Evolutionary conservation across 257 asterid genomes (phyloP).

Genomic region (Voacanga thouarsii): DNA sequence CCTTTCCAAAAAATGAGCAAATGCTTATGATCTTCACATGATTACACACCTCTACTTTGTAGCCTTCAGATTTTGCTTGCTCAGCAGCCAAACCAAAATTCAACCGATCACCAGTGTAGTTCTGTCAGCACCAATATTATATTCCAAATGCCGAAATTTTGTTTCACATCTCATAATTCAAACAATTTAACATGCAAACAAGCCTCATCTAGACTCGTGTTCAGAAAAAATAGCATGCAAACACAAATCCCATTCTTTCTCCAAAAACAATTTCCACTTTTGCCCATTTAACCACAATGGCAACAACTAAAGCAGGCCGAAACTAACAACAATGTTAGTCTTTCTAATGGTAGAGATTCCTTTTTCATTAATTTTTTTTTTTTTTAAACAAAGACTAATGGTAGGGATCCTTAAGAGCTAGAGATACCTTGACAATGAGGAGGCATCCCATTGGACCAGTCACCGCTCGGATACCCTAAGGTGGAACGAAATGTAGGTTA

Average conservation of each 20-base stretch:
- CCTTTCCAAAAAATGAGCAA: not conserved
- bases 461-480: conserved; percentile 92
- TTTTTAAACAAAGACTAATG: no score
- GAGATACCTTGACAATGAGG: conserved; percentile 77
- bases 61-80: conserved; percentile 97
- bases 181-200: not conserved
- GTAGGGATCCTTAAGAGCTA: not conserved
- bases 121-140: conserved; percentile 42
- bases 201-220: not conserved
- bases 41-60: conserved; percentile 76
- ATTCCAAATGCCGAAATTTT: conserved; percentile 9
- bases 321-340: not conserved
- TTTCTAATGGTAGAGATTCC: not conserved
- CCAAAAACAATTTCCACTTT: not conserved
- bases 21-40: not conserved
- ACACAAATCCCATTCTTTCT: not conserved
- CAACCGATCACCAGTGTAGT: conserved; percentile 92
- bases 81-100: conserved; percentile 99
- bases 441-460: conserved; percentile 95
- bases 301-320: no score
- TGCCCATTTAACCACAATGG: not conserved
- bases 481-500: conserved; percentile 19
- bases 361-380: no score
- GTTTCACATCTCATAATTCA: not conserved
- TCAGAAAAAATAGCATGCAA: not conserved